A percentile compares a stretch with the other conserved stretches of the same genome.
These are phyloP conservation scores for Scedosporium dehoogii DNA, from an alignment of 2,329 filamentous ascomycete genomes.

Conservation along the genomic window DNA sequence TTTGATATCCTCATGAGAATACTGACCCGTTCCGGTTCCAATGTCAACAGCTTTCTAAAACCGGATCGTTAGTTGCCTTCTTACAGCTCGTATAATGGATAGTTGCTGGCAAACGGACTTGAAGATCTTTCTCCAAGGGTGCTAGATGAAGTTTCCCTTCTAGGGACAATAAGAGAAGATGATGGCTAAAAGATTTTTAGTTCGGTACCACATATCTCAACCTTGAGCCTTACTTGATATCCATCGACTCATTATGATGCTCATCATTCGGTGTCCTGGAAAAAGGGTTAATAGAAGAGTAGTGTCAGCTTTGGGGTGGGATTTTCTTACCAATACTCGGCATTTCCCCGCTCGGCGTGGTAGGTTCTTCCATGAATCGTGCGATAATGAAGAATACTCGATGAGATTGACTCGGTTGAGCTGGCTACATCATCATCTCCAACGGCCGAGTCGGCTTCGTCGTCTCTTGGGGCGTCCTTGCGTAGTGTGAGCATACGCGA, in stretches of 20 bases:
- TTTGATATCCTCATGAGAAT: background rate
- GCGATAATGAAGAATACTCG: slow-evolving; percentile 20
- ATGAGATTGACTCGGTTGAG: slow-evolving; percentile 20
- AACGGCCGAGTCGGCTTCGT: background rate
- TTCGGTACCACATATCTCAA: background rate
- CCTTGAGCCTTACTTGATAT: slow-evolving; percentile 12
- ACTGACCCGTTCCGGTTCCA: slow-evolving; percentile 43
- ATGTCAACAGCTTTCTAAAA: slow-evolving; percentile 28
- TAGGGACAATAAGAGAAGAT: slow-evolving; percentile 13
- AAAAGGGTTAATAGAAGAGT: background rate
- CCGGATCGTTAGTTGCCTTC: background rate
- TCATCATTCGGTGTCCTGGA: slow-evolving; percentile 11
- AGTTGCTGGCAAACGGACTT: slow-evolving; percentile 4
- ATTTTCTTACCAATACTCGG: slow-evolving; percentile 17
- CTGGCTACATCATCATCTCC: background rate
- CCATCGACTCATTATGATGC: slow-evolving; percentile 8
- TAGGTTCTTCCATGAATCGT: slow-evolving; percentile 21
- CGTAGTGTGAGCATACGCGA: too few relatives aligned
- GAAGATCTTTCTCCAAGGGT: slow-evolving; percentile 13
- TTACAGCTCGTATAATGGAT: too few relatives aligned
- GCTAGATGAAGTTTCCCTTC: slow-evolving; percentile 15
- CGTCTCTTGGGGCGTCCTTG: background rate
- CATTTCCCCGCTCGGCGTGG: slow-evolving; percentile 17
- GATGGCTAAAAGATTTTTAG: slow-evolving; percentile 10
- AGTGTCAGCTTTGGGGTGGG: background rate